These are phyloP conservation scores for Lipomyces mesembrius DNA, from an alignment of 805 yeast genomes.

Conservation along the genomic window DNA sequence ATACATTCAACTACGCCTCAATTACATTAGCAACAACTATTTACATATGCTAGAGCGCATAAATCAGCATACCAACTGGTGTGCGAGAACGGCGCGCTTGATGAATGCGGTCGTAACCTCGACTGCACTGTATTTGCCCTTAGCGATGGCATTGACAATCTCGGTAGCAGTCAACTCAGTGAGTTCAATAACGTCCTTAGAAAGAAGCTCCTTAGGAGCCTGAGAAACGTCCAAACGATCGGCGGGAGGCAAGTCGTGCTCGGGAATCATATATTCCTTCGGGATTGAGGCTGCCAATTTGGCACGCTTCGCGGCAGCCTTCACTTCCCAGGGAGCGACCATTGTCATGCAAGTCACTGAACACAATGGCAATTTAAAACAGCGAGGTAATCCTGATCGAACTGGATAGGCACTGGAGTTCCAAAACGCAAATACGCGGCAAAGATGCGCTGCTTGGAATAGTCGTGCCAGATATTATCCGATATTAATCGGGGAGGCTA, in stretches of 20 bases:
- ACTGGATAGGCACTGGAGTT: not conserved
- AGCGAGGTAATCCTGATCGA: not conserved
- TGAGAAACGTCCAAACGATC: slow-evolving; percentile 36
- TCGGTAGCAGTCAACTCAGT: slow-evolving; percentile 39
- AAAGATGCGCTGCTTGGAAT: too few relatives aligned
- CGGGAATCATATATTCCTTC: slow-evolving; percentile 35
- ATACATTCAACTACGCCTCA: slow-evolving; percentile 39
- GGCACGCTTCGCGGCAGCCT: slow-evolving; percentile 36
- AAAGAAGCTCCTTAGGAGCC: slow-evolving; percentile 36
- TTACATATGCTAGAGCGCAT: not conserved
- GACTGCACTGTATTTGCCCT: slow-evolving; percentile 50
- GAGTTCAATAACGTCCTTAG: slow-evolving; percentile 39
- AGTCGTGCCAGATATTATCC: too few relatives aligned
- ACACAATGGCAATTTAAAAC: not conserved
- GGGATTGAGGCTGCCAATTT: slow-evolving; percentile 37
- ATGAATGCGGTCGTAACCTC: slow-evolving; percentile 60
- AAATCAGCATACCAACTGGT: slow-evolving; percentile 54
- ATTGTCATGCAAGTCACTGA: not conserved
- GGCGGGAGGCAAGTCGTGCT: slow-evolving; percentile 37
- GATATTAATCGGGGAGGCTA: too few relatives aligned
- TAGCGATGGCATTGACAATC: slow-evolving; percentile 34
- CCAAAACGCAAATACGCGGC: not conserved
- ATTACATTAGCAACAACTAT: not conserved
- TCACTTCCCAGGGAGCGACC: slow-evolving; percentile 31
- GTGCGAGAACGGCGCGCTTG: slow-evolving; percentile 63